phyloP scores from a whole-genome alignment of 805 yeast species.

The Metschnikowia koreensis region DNA sequence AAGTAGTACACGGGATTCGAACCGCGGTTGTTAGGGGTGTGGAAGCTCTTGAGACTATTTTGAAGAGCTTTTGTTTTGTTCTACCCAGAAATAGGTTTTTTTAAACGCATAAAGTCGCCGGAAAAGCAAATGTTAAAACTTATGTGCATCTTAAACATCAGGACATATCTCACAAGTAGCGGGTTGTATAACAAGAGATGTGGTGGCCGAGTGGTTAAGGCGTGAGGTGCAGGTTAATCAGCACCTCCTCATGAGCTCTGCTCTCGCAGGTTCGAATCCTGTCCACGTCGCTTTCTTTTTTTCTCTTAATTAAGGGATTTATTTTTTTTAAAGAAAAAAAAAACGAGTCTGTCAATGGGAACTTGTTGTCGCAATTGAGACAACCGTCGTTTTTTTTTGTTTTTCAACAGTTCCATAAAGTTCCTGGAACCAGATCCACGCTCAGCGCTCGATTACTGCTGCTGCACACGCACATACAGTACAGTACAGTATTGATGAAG shows the following conservation, averaged over 20 bases:
- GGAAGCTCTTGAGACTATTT: neutral
- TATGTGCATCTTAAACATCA: neutral
- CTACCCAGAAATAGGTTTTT: too few species aligned
- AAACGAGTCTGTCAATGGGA: too few species aligned
- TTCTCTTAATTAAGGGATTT: neutral
- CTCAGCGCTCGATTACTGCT: neutral
- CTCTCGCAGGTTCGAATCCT: slow-evolving; percentile 28
- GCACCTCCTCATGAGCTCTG: slow-evolving; percentile 27
- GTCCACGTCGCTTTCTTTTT: slow-evolving; percentile 24
- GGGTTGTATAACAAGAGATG: slow-evolving; percentile 13
- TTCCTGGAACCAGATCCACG: neutral
- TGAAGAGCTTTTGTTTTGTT: neutral
- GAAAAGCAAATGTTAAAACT: neutral
- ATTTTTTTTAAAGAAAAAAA: neutral
- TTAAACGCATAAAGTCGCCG: neutral
- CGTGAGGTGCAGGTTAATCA: slow-evolving; percentile 25
- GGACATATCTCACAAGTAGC: neutral
- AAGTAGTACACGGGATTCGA: too few species aligned
- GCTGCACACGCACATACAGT: slow-evolving; percentile 5
- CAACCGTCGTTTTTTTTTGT: neutral
- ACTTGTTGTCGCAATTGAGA: too few species aligned
- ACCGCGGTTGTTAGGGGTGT: too few species aligned
- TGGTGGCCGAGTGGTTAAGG: slow-evolving; percentile 29
- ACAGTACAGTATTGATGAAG: neutral
- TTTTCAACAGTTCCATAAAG: too few species aligned